phyloP scores from a whole-genome alignment of 169 alveolate genomes.

The Besnoitia besnoiti region DNA sequence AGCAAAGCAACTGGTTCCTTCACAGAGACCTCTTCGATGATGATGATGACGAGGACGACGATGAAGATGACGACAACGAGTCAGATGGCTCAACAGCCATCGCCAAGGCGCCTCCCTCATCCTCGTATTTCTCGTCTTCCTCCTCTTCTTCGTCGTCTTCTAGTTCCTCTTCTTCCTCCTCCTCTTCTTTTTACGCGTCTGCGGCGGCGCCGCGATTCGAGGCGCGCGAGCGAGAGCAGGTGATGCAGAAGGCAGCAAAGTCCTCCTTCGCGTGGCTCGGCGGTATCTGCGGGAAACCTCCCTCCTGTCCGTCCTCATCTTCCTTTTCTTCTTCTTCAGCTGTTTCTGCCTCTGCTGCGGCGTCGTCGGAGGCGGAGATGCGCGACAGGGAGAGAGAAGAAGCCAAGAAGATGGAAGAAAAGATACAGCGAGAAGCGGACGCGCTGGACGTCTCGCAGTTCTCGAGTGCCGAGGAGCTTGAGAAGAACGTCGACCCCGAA shows the following conservation, averaged over 20 bases:
- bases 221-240: neutral
- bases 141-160: too few relatives aligned
- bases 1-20: conserved; percentile 1
- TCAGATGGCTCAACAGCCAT: too few relatives aligned
- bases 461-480: conserved; percentile 60
- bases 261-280: neutral
- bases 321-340: neutral
- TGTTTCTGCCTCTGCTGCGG: neutral
- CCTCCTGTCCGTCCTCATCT: neutral
- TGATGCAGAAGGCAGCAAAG: too few relatives aligned
- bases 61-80: neutral
- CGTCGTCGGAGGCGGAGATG: neutral
- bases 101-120: too few relatives aligned
- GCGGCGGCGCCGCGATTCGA: too few relatives aligned
- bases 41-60: neutral
- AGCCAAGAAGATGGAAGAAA: conserved; percentile 45
- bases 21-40: neutral
- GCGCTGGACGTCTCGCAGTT: conserved; percentile 52
- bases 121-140: too few relatives aligned
- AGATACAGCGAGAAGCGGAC: conserved; percentile 43
- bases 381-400: conserved; percentile 41
- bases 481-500: conserved; percentile 60
- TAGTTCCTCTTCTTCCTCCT: too few relatives aligned
- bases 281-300: neutral
- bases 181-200: too few relatives aligned